Conservation (phyloP, 495 filamentous ascomycete species). For the Podospora comata region DNA sequence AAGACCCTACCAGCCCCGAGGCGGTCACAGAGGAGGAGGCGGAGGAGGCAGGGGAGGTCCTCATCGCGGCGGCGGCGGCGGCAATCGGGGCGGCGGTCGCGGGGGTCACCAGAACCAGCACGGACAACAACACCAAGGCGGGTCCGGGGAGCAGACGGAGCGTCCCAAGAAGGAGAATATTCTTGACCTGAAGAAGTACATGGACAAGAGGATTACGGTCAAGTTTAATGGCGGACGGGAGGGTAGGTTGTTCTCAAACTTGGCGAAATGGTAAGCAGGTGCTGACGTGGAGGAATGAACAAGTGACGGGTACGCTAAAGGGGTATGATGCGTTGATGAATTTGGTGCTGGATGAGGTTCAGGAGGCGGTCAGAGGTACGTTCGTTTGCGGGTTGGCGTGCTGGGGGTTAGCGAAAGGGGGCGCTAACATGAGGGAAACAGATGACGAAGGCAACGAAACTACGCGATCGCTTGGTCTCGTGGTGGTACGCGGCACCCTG, state of each 20-base stretch:
- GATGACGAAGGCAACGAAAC: slow-evolving; percentile 91
- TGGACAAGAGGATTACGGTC: slow-evolving; percentile 90
- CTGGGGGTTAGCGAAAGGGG: neutral
- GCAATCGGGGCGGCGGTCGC: slow-evolving; percentile 32
- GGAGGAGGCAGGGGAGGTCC: slow-evolving; percentile 43
- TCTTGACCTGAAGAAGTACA: slow-evolving; percentile 88
- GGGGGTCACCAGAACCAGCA: slow-evolving; percentile 28
- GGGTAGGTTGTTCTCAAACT: slow-evolving; percentile 67
- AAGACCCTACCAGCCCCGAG: slow-evolving; percentile 30
- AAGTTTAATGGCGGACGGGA: slow-evolving; percentile 96
- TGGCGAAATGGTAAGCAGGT: neutral
- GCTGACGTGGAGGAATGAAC: neutral
- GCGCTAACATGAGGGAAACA: slow-evolving; percentile 27
- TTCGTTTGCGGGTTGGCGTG: neutral
- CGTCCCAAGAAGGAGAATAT: slow-evolving; percentile 98
- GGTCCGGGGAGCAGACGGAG: slow-evolving; percentile 40
- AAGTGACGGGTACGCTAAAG: slow-evolving; percentile 90
- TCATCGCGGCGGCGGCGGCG: slow-evolving; percentile 45
- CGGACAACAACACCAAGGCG: slow-evolving; percentile 36
- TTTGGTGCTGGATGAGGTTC: slow-evolving; percentile 88
- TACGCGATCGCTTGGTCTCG: slow-evolving; percentile 78
- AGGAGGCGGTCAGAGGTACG: slow-evolving; percentile 82
- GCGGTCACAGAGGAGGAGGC: slow-evolving; percentile 21
- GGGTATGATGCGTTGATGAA: slow-evolving; percentile 98
- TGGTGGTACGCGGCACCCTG: slow-evolving; percentile 89